Base-by-base conservation (phyloP, 441 rosid species). In the Mallotus japonicus region DNA sequence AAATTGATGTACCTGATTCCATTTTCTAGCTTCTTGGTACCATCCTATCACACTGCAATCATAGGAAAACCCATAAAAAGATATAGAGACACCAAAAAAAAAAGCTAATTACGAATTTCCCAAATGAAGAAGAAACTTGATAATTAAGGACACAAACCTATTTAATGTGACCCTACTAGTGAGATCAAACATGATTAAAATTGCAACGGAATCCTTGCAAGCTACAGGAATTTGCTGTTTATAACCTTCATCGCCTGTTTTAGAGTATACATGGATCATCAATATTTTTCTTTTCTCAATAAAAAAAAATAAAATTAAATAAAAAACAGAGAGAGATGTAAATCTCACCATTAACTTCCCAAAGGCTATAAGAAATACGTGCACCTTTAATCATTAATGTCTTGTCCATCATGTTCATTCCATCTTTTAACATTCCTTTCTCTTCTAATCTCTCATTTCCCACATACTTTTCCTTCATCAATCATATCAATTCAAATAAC, bases 201-300 rank as follows among this genome's bases (percentile, higher is more conserved):
- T 89, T 9, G 97, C 97, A 40, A 89, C 89, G 37, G 97, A 89
- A 78, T 89, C 96, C 72, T 82, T 85, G 79, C 97, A 92, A 58
- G 91, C 91, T 54, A 73, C 28, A 3, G 95, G 89, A 73, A 94
- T 80, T 28, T 83, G 86, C 70, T 82, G 82, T 64, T 56, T 46
- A 49, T 81, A 83, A 73, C 79, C 87, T 47, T 81, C 84, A 72
- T 70, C 88, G 47, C 97, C 98, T 93, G 46, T 53, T 49, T 49
- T 3, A 8, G 12, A 11, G 16, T 3, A 1, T 10, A 49, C 12
- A 49, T 8, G 9, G 12, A 8, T 49, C 3, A 10, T 14, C 2
- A 49, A 49, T 13, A 8, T 3, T 10, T 49, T 10, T 8, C 7
- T 42, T 42, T 8, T 5, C 46, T 5, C 7, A 42, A 42, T 42